Percentiles rank a stretch among this genome's conserved stretches.
phyloP scores from a whole-genome alignment of 768 basidiomycete species.

The Mrakia frigida region DNA sequence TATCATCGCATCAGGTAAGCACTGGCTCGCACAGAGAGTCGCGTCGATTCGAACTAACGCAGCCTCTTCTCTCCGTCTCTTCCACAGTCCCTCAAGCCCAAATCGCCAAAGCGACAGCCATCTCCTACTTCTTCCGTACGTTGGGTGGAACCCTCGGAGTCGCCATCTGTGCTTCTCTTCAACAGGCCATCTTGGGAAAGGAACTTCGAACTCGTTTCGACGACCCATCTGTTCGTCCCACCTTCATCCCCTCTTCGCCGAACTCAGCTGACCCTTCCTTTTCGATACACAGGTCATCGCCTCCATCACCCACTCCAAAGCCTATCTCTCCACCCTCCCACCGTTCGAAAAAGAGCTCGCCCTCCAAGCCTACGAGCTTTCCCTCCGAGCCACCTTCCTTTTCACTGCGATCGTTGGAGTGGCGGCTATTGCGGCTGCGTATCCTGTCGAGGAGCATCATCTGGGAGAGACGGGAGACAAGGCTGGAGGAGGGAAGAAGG shows the following conservation, averaged over 20 bases:
- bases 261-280: neutral
- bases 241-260: neutral
- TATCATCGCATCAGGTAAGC: constrained; percentile 16
- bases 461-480: constrained; percentile 19
- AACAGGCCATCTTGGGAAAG: constrained; percentile 20
- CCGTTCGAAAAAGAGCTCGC: neutral
- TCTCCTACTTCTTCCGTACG: constrained; percentile 28
- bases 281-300: constrained; percentile 14
- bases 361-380: constrained; percentile 24
- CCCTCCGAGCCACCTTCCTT: constrained; percentile 13
- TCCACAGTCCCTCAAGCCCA: constrained; percentile 14
- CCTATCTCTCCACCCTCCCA: constrained; percentile 27
- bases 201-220: constrained; percentile 17
- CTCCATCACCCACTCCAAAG: constrained; percentile 27
- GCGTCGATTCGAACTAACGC: neutral
- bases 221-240: neutral
- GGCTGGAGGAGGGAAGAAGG: constrained; percentile 10
- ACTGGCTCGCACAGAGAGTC: neutral
- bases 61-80: no score
- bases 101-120: constrained; percentile 26
- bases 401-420: constrained; percentile 14
- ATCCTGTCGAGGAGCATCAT: constrained; percentile 17
- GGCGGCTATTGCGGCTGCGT: neutral
- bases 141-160: constrained; percentile 27
- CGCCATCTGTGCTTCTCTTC: constrained; percentile 12